Base-by-base conservation (phyloP, 2,329 filamentous ascomycete genomes). In the Plectosphaerella plurivora region DNA sequence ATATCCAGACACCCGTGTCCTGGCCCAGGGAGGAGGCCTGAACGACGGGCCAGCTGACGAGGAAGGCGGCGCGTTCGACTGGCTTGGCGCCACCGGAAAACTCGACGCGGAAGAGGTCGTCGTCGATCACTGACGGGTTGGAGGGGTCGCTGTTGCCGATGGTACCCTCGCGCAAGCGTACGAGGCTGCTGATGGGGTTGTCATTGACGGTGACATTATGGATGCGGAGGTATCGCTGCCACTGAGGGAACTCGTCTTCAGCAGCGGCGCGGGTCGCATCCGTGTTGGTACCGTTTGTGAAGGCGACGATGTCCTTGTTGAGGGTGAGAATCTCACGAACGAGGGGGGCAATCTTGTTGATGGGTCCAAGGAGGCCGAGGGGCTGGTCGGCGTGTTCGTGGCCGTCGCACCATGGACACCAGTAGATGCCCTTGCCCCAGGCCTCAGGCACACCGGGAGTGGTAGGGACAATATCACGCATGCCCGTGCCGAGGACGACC, bases 351-450 rank as follows among this genome's bases (percentile, higher is more conserved):
- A 78, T 66, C 2, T 68, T 59, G n/a, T 35, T 47, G 0, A 84
- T 63, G 1, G 68, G 56, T 2, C 71, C 75, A 0, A 86, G 62
- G 35, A 86, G 69, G 1, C 82, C 81, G 1, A 86, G 70, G 0
- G 73, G 53, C 55, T 84, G 81, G 60, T 84, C 79, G 0, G 75
- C 77, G 61, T 85, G 81, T 65, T 86, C 82, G 56, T 78, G 72
- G 12, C 82, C 82, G 60, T 86, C 82, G 56, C 82, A 86, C 82
- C 82, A 86, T 0, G 81, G 81, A 51, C 82, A 86, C 80, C 82
- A 85, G 66, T 69, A 85, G 49, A 85, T 76, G 6, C 82, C 83
- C 53, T 78, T 72, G 47, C 79, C 81, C 74, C 78, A 86, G 59
- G 74, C 77, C 51, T 82, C 76, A 8, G 57, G 33, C 0, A 85